phyloP scores from a whole-genome alignment of 2,329 filamentous ascomycete genomes.

The Huntiella decipiens region DNA sequence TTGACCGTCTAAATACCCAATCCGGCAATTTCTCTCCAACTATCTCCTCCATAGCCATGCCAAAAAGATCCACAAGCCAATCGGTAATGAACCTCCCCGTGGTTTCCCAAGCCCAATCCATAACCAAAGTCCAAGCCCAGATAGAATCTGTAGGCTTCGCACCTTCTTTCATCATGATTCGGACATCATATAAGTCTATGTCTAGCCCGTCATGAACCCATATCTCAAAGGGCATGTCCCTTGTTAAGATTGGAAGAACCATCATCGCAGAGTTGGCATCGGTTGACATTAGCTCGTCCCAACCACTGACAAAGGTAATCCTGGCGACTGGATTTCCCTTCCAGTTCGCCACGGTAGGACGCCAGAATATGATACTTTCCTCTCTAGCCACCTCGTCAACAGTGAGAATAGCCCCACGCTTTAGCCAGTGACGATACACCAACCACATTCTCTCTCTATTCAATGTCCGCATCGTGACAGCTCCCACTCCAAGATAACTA shows the following conservation, averaged over 20 bases:
- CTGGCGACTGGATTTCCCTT: slow-evolving; percentile 15
- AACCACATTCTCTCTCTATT: slow-evolving; percentile 72
- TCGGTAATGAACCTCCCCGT: slow-evolving; percentile 3
- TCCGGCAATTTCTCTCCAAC: not conserved
- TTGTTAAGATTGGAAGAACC: slow-evolving; percentile 16
- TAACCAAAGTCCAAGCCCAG: slow-evolving; percentile 20
- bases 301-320: slow-evolving; percentile 25
- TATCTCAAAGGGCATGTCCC: slow-evolving; percentile 6
- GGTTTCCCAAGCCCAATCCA: slow-evolving; percentile 21
- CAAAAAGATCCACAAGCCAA: not conserved
- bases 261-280: not conserved
- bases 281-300: slow-evolving; percentile 19
- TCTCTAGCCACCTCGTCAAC: slow-evolving; percentile 46
- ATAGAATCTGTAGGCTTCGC: slow-evolving; percentile 17
- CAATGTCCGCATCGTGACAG: slow-evolving; percentile 47
- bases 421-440: slow-evolving; percentile 42
- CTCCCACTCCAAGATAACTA: slow-evolving; percentile 70
- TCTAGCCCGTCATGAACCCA: slow-evolving; percentile 6
- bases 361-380: slow-evolving; percentile 42
- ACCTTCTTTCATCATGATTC: slow-evolving; percentile 20
- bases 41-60: not conserved
- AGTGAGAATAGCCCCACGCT: slow-evolving; percentile 30
- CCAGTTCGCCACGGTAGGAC: slow-evolving; percentile 17
- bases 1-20: not conserved
- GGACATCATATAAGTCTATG: slow-evolving; percentile 15